Conservation (phyloP, 1,284 basidiomycete species). For the Fomitopsis palustris region DNA sequence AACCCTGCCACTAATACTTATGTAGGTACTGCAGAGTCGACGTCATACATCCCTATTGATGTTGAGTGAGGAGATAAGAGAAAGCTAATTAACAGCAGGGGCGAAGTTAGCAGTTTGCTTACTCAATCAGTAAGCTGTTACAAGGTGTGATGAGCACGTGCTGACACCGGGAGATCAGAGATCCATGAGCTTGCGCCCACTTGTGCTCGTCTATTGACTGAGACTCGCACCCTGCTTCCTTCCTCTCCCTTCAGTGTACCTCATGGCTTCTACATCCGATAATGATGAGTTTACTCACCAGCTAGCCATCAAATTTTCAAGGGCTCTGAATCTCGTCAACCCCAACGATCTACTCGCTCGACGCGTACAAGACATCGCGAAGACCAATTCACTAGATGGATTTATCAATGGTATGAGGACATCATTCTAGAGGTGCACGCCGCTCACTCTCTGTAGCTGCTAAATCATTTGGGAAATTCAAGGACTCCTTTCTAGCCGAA, state of each 20-base stretch:
- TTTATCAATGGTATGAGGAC: slow-evolving; percentile 53
- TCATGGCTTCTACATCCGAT: slow-evolving; percentile 18
- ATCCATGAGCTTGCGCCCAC: no score
- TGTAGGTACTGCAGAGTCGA: no score
- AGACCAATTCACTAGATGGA: slow-evolving; percentile 57
- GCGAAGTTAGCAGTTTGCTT: no score
- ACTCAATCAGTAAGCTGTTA: no score
- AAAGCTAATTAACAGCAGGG: no score
- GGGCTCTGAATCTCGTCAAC: slow-evolving; percentile 75
- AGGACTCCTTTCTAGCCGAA: slow-evolving; percentile 56
- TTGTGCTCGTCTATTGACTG: neutral
- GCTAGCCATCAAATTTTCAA: slow-evolving; percentile 77
- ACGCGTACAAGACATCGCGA: slow-evolving; percentile 78
- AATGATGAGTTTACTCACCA: slow-evolving; percentile 67
- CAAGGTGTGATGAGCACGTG: no score
- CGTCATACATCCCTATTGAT: no score
- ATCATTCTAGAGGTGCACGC: neutral
- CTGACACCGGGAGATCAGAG: no score
- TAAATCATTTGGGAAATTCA: slow-evolving; percentile 83
- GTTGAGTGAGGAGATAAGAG: no score
- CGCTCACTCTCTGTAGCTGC: slow-evolving; percentile 50
- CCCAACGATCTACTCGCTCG: slow-evolving; percentile 81
- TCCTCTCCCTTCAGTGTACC: neutral
- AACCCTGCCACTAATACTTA: no score
- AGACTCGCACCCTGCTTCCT: neutral